These are phyloP conservation scores for Candida maris DNA, from an alignment of 805 yeast species.

Conservation along the genomic window DNA sequence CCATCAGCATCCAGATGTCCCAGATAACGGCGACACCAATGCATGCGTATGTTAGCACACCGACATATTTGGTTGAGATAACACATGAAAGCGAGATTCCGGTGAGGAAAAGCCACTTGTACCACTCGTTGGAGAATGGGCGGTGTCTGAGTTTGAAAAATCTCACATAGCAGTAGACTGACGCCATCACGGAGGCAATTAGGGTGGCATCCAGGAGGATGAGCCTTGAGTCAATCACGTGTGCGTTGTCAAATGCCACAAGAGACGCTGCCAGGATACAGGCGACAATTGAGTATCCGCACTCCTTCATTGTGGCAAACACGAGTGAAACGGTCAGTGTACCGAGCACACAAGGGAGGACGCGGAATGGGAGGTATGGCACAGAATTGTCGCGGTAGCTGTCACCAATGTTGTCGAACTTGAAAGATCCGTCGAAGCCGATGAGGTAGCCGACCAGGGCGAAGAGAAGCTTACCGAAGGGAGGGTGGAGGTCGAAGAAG, in stretches of 20 bases:
- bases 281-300: conserved; percentile 74
- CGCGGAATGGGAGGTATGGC: conserved; percentile 82
- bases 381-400: conserved; percentile 72
- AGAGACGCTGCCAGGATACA: conserved; percentile 72
- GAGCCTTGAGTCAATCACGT: conserved; percentile 83
- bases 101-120: conserved; percentile 79
- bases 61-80: conserved; percentile 94
- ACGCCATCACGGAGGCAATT: conserved; percentile 74
- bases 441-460: conserved; percentile 86
- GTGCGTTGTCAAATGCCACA: conserved; percentile 86
- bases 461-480: conserved; percentile 89
- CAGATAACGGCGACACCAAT: conserved; percentile 82
- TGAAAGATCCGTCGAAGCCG: conserved; percentile 90
- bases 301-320: conserved; percentile 80
- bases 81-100: conserved; percentile 88
- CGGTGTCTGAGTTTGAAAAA: conserved; percentile 65
- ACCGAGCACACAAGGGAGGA: conserved; percentile 78
- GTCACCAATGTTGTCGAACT: conserved; percentile 87
- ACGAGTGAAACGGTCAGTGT: conserved; percentile 77
- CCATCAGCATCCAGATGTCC: conserved; percentile 87
- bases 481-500: conserved; percentile 97
- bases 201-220: conserved; percentile 90
- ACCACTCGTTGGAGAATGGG: conserved; percentile 76
- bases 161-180: conserved; percentile 73
- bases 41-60: conserved; percentile 84